A percentile compares a stretch with the other conserved stretches of the same genome.
phyloP scores from a whole-genome alignment of 495 filamentous ascomycete species.

The Melanomma pulvis-pyrius region DNA sequence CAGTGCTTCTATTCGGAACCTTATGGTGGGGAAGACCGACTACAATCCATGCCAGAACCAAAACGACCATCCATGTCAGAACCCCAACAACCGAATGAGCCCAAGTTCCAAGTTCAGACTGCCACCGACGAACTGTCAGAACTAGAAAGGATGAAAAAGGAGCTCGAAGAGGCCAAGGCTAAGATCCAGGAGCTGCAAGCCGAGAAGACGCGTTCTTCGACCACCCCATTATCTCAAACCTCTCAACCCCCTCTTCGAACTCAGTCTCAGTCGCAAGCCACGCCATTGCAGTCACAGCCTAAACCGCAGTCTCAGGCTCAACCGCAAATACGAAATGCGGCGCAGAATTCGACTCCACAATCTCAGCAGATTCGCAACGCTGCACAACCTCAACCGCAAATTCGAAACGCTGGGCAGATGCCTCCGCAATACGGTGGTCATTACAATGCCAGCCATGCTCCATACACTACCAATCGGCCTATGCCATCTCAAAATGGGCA shows the following conservation, averaged over 20 bases:
- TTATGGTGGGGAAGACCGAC: slow-evolving; percentile 8
- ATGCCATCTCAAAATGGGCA: slow-evolving; percentile 15
- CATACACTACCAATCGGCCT: slow-evolving; percentile 25
- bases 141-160: slow-evolving; percentile 31
- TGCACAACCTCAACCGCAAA: slow-evolving; percentile 9
- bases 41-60: slow-evolving; percentile 1
- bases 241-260: slow-evolving; percentile 4
- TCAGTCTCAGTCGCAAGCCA: background rate
- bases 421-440: slow-evolving; percentile 16
- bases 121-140: slow-evolving; percentile 22
- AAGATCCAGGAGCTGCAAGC: slow-evolving; percentile 30
- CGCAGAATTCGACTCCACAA: background rate
- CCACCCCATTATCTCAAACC: slow-evolving; percentile 23
- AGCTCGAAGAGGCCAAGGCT: slow-evolving; percentile 34
- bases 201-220: slow-evolving; percentile 25
- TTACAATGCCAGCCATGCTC: slow-evolving; percentile 9
- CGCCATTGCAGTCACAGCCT: background rate
- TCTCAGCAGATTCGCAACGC: background rate
- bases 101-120: slow-evolving; percentile 18
- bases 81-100: slow-evolving; percentile 3
- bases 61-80: too few species aligned
- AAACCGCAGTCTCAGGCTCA: slow-evolving; percentile 4
- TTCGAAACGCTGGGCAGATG: background rate
- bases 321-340: background rate
- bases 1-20: slow-evolving; percentile 32